phyloP scores from a whole-genome alignment of 192 early-diverging fungal species.

The Thamnidium elegans region DNA sequence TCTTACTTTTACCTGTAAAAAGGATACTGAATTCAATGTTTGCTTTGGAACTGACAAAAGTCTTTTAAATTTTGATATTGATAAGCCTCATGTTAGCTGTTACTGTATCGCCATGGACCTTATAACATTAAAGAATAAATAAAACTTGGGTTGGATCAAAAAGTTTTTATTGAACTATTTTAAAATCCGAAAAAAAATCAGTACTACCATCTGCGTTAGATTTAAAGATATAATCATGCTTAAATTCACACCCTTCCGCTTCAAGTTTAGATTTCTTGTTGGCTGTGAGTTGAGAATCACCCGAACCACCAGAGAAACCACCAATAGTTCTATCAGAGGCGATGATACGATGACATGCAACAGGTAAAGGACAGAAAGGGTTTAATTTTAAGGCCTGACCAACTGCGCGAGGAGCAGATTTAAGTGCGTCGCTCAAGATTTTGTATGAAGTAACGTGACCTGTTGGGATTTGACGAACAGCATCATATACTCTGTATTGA shows the following conservation, averaged over 20 bases:
- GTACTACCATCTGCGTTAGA: conserved; percentile 36
- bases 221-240: conserved; percentile 49
- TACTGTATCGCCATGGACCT: too few species aligned
- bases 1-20: too few species aligned
- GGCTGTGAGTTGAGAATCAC: conserved; percentile 58
- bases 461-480: conserved; percentile 59
- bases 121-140: too few species aligned
- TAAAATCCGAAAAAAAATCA: conserved; percentile 54
- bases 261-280: conserved; percentile 66
- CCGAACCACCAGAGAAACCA: conserved; percentile 64
- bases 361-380: conserved; percentile 65
- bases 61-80: too few species aligned
- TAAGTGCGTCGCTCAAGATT: conserved; percentile 56
- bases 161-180: conserved; percentile 3
- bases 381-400: conserved; percentile 66
- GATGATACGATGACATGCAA: conserved; percentile 72
- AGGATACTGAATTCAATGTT: too few species aligned
- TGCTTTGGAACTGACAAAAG: too few species aligned
- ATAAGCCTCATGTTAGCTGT: too few species aligned
- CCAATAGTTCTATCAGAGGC: conserved; percentile 62
- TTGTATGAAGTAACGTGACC: conserved; percentile 71
- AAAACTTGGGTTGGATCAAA: too few species aligned
- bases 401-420: conserved; percentile 61
- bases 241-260: conserved; percentile 62
- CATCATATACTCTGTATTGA: conserved; percentile 72